phyloP scores from a whole-genome alignment of 2,329 filamentous ascomycete species.

The Aspergillus pseudotamarii region DNA sequence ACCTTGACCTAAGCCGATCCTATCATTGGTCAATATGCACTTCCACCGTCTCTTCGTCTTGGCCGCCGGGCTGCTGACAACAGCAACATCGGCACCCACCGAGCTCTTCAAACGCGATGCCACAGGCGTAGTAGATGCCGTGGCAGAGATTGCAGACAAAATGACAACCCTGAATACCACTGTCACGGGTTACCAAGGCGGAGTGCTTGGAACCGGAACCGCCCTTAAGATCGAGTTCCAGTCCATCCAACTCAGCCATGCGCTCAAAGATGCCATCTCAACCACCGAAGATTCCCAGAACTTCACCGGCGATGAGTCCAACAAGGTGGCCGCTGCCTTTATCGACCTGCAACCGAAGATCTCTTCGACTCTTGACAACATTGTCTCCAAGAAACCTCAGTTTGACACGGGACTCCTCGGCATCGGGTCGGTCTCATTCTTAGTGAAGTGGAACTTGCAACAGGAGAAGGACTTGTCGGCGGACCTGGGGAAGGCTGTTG shows the following conservation, averaged over 20 bases:
- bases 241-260: conserved; percentile 12
- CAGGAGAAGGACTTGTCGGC: conserved; percentile 17
- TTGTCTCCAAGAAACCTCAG: conserved; percentile 21
- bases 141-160: conserved; percentile 15
- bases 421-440: conserved; percentile 17
- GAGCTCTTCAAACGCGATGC: conserved; percentile 17
- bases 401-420: conserved; percentile 23
- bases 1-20: too few relatives aligned
- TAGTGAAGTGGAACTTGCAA: conserved; percentile 22
- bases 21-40: background rate
- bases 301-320: conserved; percentile 21
- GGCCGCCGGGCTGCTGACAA: conserved; percentile 1
- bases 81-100: conserved; percentile 11
- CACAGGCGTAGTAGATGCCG: conserved; percentile 17
- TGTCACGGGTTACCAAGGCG: conserved; percentile 21
- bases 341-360: conserved; percentile 22
- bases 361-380: conserved; percentile 20
- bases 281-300: conserved; percentile 16
- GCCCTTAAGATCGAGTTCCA: conserved; percentile 23
- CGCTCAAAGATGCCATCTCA: conserved; percentile 13
- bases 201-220: conserved; percentile 14
- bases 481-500: conserved; percentile 17
- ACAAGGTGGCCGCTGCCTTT: conserved; percentile 16
- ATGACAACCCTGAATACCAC: conserved; percentile 21
- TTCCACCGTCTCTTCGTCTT: conserved; percentile 13